These are phyloP conservation scores for Apium graveolens DNA, from an alignment of 129 eudicot genomes.

Conservation along the genomic window DNA sequence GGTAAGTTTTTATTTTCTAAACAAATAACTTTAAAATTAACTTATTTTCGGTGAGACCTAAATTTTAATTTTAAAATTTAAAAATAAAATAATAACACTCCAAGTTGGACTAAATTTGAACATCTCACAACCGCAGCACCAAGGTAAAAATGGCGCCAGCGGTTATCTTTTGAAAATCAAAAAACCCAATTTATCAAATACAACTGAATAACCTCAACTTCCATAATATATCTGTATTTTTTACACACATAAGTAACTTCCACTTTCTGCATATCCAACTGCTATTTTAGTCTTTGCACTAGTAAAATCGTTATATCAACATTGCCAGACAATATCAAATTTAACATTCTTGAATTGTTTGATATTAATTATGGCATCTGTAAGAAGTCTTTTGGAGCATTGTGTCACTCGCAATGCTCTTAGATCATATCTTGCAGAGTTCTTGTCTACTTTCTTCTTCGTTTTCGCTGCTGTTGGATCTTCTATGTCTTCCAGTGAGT, in stretches of 20 bases:
- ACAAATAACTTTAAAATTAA: too few relatives aligned
- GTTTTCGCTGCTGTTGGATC: slow-evolving; percentile 82
- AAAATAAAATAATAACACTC: too few relatives aligned
- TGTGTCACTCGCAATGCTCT: slow-evolving; percentile 56
- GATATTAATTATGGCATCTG: slow-evolving; percentile 49
- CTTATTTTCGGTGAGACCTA: too few relatives aligned
- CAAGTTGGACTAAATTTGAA: too few relatives aligned
- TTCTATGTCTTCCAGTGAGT: slow-evolving; percentile 60
- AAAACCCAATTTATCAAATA: background rate
- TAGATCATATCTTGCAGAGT: slow-evolving; percentile 81
- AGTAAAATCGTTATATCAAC: background rate
- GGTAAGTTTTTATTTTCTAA: too few relatives aligned
- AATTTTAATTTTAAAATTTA: too few relatives aligned
- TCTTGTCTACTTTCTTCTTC: slow-evolving; percentile 83
- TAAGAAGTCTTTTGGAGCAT: slow-evolving; percentile 45
- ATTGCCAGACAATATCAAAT: background rate
- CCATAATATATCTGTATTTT: background rate
- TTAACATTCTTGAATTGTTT: background rate
- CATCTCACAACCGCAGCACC: background rate
- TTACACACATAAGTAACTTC: background rate
- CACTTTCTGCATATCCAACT: background rate
- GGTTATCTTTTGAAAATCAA: slow-evolving; percentile 1
- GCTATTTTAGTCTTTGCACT: background rate
- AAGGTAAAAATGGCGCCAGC: background rate
- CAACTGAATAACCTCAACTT: background rate